These are phyloP conservation scores for Cryptosporidium xiaoi DNA, from an alignment of 169 alveolate genomes.

Conservation along the genomic window DNA sequence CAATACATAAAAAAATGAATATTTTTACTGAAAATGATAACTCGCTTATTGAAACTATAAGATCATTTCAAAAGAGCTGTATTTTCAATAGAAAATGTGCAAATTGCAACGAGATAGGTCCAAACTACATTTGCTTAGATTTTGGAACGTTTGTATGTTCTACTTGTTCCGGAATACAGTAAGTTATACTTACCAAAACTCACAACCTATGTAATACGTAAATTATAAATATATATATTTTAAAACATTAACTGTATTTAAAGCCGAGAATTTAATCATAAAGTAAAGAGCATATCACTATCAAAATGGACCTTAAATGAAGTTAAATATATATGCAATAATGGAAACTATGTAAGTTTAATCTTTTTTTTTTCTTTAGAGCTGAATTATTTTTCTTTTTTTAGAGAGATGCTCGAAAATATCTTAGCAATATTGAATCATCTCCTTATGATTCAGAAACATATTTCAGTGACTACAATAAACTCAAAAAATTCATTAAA, in stretches of 20 bases:
- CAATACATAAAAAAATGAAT: background rate
- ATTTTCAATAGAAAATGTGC: slow-evolving; percentile 78
- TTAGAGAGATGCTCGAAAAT: slow-evolving; percentile 15
- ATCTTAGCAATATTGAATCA: slow-evolving; percentile 6
- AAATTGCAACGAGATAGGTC: slow-evolving; percentile 82
- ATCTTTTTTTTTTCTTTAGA: background rate
- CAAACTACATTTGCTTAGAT: slow-evolving; percentile 80
- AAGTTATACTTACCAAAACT: slow-evolving; percentile 1
- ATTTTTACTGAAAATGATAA: background rate
- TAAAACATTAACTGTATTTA: background rate
- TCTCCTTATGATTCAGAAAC: background rate
- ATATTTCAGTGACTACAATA: background rate
- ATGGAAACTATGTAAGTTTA: slow-evolving; percentile 77
- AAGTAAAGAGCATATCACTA: slow-evolving; percentile 81
- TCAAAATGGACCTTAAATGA: slow-evolving; percentile 81
- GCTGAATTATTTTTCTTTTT: background rate
- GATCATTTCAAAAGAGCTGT: slow-evolving; percentile 68
- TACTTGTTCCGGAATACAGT: slow-evolving; percentile 80
- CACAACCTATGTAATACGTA: too few relatives aligned
- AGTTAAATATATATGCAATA: slow-evolving; percentile 76
- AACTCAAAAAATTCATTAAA: slow-evolving; percentile 42
- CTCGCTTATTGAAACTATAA: slow-evolving; percentile 36
- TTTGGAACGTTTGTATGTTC: slow-evolving; percentile 82
- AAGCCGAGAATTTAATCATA: slow-evolving; percentile 81
- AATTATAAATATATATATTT: background rate